phyloP scores from a whole-genome alignment of 2,329 filamentous ascomycete genomes.

The Botrytis pseudocinerea region DNA sequence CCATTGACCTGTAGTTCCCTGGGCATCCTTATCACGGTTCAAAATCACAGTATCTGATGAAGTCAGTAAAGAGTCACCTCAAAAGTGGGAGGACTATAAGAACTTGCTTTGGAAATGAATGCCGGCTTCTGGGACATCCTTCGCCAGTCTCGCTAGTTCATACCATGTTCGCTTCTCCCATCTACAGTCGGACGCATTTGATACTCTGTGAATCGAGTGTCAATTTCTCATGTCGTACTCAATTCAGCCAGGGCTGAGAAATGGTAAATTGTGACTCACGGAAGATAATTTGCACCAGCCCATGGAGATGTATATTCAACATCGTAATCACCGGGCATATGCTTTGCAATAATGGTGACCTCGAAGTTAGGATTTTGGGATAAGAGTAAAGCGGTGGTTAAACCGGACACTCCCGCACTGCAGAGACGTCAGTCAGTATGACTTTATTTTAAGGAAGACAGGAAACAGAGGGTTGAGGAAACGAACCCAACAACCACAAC shows the following conservation, averaged over 20 bases:
- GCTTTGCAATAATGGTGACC: constrained; percentile 76
- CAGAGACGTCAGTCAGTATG: constrained; percentile 18
- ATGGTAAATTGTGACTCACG: constrained; percentile 51
- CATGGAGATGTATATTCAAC: constrained; percentile 88
- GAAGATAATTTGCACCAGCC: constrained; percentile 80
- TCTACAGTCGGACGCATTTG: constrained; percentile 40
- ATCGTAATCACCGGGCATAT: constrained; percentile 93
- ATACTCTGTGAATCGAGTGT: constrained; percentile 40
- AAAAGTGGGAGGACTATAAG: neutral
- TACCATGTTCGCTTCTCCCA: constrained; percentile 68
- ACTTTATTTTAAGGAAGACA: constrained; percentile 11
- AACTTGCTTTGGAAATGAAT: constrained; percentile 71
- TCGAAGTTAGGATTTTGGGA: constrained; percentile 56
- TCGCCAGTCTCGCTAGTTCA: constrained; percentile 58
- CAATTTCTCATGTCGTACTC: constrained; percentile 9
- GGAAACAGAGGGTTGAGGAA: constrained; percentile 22
- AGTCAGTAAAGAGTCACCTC: constrained; percentile 2
- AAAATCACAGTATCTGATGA: constrained; percentile 52
- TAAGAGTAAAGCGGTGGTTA: constrained; percentile 64
- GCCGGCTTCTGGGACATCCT: constrained; percentile 72
- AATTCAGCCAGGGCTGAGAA: constrained; percentile 3
- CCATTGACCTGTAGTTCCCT: constrained; percentile 38
- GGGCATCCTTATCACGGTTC: constrained; percentile 42
- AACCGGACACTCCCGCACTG: constrained; percentile 65
- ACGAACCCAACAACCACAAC: constrained; percentile 44